Percentiles rank a stretch among this genome's conserved stretches.
Evolutionary conservation across 176 grass and related monocot genomes (phyloP).

Genomic region (Carex cristatella): DNA sequence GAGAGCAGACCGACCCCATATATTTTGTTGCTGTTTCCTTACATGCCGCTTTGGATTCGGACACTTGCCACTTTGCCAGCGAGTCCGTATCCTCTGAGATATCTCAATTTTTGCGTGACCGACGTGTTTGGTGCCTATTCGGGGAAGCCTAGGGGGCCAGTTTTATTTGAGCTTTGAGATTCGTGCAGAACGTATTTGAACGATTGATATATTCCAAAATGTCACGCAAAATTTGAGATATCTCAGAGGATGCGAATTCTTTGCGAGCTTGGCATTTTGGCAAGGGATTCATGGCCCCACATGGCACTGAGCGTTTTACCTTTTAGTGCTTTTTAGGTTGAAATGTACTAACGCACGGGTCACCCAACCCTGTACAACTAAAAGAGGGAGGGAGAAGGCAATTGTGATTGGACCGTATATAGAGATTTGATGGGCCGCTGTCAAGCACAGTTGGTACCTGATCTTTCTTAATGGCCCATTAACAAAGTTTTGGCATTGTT

Average conservation of each 20-base stretch:
- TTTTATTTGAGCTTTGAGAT: no score
- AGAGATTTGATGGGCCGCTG: not conserved
- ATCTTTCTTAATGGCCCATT: not conserved
- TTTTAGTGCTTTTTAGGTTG: not conserved
- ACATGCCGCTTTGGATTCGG: not conserved
- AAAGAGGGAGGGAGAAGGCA: not conserved
- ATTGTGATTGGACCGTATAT: not conserved
- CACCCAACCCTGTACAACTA: not conserved
- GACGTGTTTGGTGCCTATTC: no score
- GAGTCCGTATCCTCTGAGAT: no score
- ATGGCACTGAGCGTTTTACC: not conserved
- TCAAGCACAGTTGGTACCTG: not conserved
- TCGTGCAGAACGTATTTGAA: no score
- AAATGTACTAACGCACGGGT: not conserved
- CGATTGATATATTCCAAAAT: no score
- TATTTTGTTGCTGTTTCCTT: not conserved
- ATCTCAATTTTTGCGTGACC: no score
- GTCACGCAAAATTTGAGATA: no score
- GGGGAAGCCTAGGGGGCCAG: no score
- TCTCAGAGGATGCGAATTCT: no score
- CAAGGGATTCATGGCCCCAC: not conserved
- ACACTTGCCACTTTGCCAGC: not conserved
- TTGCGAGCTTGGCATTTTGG: not conserved
- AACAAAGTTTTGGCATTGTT: no score
- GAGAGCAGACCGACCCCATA: not conserved